Evolutionary conservation across 2,329 filamentous ascomycete species (phyloP), one percentile per base, ranked within the genome.

Genomic region (Magnaporthiopsis rhizophila): DNA sequence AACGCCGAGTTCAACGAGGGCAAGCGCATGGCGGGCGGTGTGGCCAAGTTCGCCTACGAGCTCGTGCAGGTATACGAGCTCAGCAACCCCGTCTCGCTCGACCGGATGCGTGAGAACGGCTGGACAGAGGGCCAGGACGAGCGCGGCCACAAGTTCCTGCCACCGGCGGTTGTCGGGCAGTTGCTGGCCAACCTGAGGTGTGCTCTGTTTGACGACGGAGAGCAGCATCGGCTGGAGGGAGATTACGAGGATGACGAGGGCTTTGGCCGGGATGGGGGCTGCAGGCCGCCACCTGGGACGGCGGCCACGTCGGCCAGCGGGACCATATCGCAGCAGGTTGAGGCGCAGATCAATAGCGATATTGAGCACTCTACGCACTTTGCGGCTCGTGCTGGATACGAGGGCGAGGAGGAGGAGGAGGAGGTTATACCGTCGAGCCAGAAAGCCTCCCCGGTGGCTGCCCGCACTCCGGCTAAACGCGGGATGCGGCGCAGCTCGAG

Each of bases 11-110:
- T 84, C 71, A 83, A 83, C 65, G 69, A 72, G 12, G 75, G 76
- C 8, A 72, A 68, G 56, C 72, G 67, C n/a, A 62, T 18, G 24
- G 60, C 60, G 24, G 45, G 45, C 45, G 32, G 28, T 3, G 65
- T 68, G n/a, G 71, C 72, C 21, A 77, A 76, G 30, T 83, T 76
- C 66, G 84, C 82, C 3, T 83, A 86, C 69, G 80, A 83, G 68
- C 76, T 86, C 59, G 68, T 79, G 28, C 79, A 87, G 68, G 77
- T 89, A 0, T 89, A 88, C 69, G 79, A 86, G 72, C 78, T 89
- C 32, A 87, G 87, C 69, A 81, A 88, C 70, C 82, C 86, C 0
- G 76, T 86, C 1, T 74, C 79, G 0, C 74, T 84, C 1, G 74
- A 77, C 0, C 76, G 80, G 63, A 83, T 88, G 76, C 79, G 78